phyloP scores from a whole-genome alignment of 106 monocot genomes.

The Vanilla planifolia region DNA sequence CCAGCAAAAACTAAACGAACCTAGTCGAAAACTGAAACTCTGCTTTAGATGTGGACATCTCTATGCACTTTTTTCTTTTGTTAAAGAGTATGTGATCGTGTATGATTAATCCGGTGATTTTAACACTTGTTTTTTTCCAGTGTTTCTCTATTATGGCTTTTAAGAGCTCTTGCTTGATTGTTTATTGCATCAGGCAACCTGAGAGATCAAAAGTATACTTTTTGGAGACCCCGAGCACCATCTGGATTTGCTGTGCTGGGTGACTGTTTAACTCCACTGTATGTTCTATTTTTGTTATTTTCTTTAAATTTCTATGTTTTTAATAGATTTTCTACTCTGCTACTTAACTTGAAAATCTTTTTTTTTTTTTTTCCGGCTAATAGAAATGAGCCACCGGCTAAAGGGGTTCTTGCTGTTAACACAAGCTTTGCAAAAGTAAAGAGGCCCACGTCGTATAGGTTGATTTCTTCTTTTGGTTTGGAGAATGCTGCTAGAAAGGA shows the following conservation, averaged over 20 bases:
- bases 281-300: slow-evolving; percentile 14
- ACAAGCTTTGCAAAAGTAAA: slow-evolving; percentile 81
- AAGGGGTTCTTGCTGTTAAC: slow-evolving; percentile 92
- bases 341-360: too few relatives aligned
- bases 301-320: background rate
- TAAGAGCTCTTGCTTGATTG: slow-evolving; percentile 3
- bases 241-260: slow-evolving; percentile 97
- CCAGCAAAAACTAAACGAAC: too few relatives aligned
- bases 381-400: slow-evolving; percentile 90
- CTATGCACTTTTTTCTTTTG: too few relatives aligned
- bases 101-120: too few relatives aligned
- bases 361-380: background rate
- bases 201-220: slow-evolving; percentile 58
- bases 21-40: too few relatives aligned
- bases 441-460: slow-evolving; percentile 78
- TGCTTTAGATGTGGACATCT: too few relatives aligned
- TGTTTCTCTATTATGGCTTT: background rate
- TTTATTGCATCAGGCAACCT: slow-evolving; percentile 30
- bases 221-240: slow-evolving; percentile 96
- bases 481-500: slow-evolving; percentile 11
- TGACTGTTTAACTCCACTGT: slow-evolving; percentile 91
- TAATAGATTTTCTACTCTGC: background rate
- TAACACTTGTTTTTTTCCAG: too few relatives aligned
- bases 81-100: too few relatives aligned
- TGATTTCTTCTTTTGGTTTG: slow-evolving; percentile 44